A percentile compares a stretch with the other conserved stretches of the same genome.
phyloP scores from a whole-genome alignment of 495 filamentous ascomycete genomes.

The Tuber indicum region DNA sequence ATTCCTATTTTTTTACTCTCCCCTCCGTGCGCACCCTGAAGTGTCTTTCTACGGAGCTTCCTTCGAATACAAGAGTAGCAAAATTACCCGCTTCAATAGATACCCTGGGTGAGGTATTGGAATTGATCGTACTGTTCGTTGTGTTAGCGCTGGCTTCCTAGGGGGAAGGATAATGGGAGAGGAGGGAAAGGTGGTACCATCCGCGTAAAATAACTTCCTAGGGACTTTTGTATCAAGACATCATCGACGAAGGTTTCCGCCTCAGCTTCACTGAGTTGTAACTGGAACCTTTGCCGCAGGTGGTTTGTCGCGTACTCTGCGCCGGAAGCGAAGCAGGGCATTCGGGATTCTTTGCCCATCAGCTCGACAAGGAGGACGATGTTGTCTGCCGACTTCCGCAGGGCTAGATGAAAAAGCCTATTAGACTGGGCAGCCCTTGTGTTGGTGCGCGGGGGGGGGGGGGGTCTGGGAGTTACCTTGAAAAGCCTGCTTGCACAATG shows the following conservation, averaged over 20 bases:
- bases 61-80: background rate
- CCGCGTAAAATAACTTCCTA: constrained; percentile 70
- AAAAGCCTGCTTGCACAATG: constrained; percentile 66
- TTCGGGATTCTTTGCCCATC: constrained; percentile 68
- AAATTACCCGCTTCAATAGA: constrained; percentile 50
- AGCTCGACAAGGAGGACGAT: constrained; percentile 66
- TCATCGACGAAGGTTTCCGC: constrained; percentile 67
- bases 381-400: constrained; percentile 63
- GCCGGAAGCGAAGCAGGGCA: constrained; percentile 68
- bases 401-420: constrained; percentile 44
- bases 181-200: constrained; percentile 29
- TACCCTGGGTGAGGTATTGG: constrained; percentile 72
- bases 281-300: constrained; percentile 60
- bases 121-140: constrained; percentile 60
- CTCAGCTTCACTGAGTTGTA: constrained; percentile 67
- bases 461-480: constrained; percentile 49
- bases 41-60: background rate
- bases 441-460: background rate
- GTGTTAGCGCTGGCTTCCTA: constrained; percentile 9
- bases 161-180: background rate
- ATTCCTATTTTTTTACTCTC: background rate
- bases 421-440: constrained; percentile 17
- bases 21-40: background rate
- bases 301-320: constrained; percentile 55
- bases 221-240: constrained; percentile 61